A percentile compares a stretch with the other conserved stretches of the same genome.
These are phyloP conservation scores for Thymus mandschuricus DNA, from an alignment of 257 asterid genomes.

Conservation along the genomic window DNA sequence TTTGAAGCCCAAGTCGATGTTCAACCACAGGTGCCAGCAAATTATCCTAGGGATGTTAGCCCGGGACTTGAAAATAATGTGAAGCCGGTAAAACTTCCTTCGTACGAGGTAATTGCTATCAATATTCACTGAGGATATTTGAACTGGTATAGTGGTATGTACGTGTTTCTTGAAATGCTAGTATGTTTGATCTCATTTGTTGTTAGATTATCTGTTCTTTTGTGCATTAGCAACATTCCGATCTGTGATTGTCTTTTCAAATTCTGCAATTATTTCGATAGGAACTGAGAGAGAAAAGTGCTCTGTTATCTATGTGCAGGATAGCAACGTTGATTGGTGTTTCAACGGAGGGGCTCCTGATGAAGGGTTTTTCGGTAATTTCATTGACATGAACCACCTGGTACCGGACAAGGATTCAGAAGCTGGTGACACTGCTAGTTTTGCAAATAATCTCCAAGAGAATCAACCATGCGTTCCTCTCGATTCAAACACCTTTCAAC, in stretches of 20 bases:
- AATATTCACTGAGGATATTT: not conserved
- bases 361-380: conserved; percentile 47
- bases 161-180: not conserved
- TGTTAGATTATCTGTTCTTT: not conserved
- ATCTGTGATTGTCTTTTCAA: not conserved
- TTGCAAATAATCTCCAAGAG: conserved; percentile 46
- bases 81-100: conserved; percentile 44
- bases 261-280: not conserved
- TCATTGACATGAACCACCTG: conserved; percentile 52
- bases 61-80: conserved; percentile 33
- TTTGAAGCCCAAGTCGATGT: conserved; percentile 37
- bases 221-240: not conserved
- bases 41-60: conserved; percentile 36
- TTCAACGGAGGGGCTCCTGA: conserved; percentile 44
- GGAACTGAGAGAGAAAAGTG: not conserved
- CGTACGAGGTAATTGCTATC: conserved; percentile 54
- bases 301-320: conserved; percentile 50
- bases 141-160: not conserved
- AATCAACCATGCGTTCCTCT: conserved; percentile 42
- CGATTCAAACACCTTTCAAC: conserved; percentile 40
- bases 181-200: not conserved
- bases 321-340: conserved; percentile 40
- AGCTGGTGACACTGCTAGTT: conserved; percentile 42
- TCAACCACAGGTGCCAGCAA: conserved; percentile 44
- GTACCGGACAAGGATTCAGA: conserved; percentile 76